These are phyloP conservation scores for Phialocephala sp. DNA, from an alignment of 2,329 filamentous ascomycete genomes.

Conservation along the genomic window DNA sequence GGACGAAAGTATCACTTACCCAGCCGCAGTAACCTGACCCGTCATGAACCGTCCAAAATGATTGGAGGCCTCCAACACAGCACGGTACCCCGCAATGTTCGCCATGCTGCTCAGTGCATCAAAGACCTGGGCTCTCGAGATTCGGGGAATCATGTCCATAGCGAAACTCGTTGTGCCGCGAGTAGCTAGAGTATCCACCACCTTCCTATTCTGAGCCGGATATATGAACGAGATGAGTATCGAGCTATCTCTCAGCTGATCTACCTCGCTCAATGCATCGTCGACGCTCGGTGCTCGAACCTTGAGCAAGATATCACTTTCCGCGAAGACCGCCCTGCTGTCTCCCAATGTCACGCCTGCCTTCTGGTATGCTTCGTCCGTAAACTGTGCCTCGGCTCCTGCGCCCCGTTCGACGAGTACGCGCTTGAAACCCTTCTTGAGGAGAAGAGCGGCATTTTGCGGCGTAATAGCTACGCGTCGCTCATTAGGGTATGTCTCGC, in stretches of 20 bases:
- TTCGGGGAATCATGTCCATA: slow-evolving; percentile 92
- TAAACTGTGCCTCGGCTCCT: slow-evolving; percentile 78
- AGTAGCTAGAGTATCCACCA: slow-evolving; percentile 75
- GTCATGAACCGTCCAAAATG: slow-evolving; percentile 88
- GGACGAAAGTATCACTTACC: slow-evolving; percentile 49
- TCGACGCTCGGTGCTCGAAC: slow-evolving; percentile 74
- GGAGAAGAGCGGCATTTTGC: slow-evolving; percentile 78
- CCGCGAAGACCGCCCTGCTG: slow-evolving; percentile 70
- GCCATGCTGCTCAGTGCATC: slow-evolving; percentile 91
- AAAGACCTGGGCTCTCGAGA: slow-evolving; percentile 86
- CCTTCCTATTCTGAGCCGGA: slow-evolving; percentile 76
- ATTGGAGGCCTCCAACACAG: slow-evolving; percentile 87
- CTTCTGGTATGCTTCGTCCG: slow-evolving; percentile 75
- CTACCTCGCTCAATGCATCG: slow-evolving; percentile 66
- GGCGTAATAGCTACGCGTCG: slow-evolving; percentile 85
- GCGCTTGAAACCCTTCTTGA: slow-evolving; percentile 83
- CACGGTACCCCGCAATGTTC: slow-evolving; percentile 93
- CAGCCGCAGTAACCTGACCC: slow-evolving; percentile 87
- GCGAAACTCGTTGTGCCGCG: slow-evolving; percentile 79
- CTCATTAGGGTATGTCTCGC: slow-evolving; percentile 79
- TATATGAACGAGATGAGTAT: slow-evolving; percentile 86
- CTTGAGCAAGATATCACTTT: slow-evolving; percentile 82
- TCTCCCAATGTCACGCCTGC: slow-evolving; percentile 80
- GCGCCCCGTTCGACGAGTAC: slow-evolving; percentile 82
- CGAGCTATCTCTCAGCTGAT: slow-evolving; percentile 69